phyloP scores from a whole-genome alignment of 768 basidiomycete species.

The Russula sp. region DNA sequence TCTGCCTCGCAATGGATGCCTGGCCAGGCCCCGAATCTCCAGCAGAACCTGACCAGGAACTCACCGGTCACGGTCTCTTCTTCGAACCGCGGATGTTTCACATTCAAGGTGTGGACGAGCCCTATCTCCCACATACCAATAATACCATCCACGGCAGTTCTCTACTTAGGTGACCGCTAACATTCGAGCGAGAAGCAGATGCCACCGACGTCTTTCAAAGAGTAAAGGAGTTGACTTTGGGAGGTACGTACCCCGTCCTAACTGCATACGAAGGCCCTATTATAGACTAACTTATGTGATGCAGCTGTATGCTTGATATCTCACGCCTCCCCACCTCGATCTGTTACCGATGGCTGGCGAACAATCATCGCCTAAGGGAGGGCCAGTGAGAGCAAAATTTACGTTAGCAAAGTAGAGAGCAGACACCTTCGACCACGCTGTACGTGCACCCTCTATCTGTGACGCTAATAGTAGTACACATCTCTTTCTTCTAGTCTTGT shows the following conservation, averaged over 20 bases:
- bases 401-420: no score
- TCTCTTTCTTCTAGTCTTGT: no score
- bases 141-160: conserved; percentile 6
- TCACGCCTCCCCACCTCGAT: conserved; percentile 68
- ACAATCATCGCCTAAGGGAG: no score
- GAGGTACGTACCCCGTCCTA: conserved; percentile 50
- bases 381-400: no score
- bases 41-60: conserved; percentile 63
- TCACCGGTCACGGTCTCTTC: conserved; percentile 95
- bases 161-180: conserved; percentile 69
- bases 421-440: no score
- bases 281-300: conserved; percentile 76
- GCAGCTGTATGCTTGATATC: conserved; percentile 91
- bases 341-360: conserved; percentile 53
- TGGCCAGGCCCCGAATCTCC: conserved; percentile 41
- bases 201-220: conserved; percentile 90
- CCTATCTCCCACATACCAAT: conserved; percentile 30
- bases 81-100: conserved; percentile 53
- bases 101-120: conserved; percentile 86
- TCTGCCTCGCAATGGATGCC: no score
- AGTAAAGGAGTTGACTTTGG: conserved; percentile 86
- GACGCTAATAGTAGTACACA: no score
- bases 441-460: background rate
- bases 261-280: conserved; percentile 1
- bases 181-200: conserved; percentile 63